Evolutionary conservation across 2,329 filamentous ascomycete genomes (phyloP), one percentile per base, ranked within the genome.

Genomic region (Colletotrichum neosansevieriae): DNA sequence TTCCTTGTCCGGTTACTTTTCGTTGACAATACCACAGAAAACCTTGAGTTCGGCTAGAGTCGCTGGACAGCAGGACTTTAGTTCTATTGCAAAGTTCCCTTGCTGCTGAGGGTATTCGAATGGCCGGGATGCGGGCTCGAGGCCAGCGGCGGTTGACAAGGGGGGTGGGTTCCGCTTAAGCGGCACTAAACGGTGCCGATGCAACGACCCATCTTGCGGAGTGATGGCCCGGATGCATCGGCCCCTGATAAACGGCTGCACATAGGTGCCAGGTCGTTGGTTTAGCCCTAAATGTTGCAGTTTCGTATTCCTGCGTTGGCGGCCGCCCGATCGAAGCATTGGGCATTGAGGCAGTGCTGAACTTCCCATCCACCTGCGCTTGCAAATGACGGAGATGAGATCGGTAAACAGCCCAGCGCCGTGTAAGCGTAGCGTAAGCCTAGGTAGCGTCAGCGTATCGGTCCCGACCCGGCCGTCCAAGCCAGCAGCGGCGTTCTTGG

Each of bases 291-390:
- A 47, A 42, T 40, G 36, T 24, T 58, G 38, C 44, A 19, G 40
- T 32, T 62, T 29, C 45, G 21, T 36, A 45, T 32, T 58, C 47
- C 49, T 54, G 63, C 49, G 36, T 42, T 19, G 53, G 54, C 42
- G 65, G 53, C 45, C 53, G 50, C 53, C 65, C 49, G 65, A 65
- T 54, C 49, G 54, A 65, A 36, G 60, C 47, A 65, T 59, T 68
- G 47, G 47, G 38, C 65, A 54, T 49, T 68, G 65, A 21, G 65
- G 65, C 65, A 64, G 65, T 68, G 65, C 65, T 68, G 63, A 13
- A 10, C 19, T 38, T 24, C 24, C 24, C 42, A 51, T 32, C 53
- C 44, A 50, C 44, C 24, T 63, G 19, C 19, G 36, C 29, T 51
- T 51, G 38, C 49, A 15, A 32, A 6, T 17, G 44, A 32, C 17